Evolutionary conservation across 2,329 filamentous ascomycete species (phyloP).

Genomic region (Neonectria neomacrospora): DNA sequence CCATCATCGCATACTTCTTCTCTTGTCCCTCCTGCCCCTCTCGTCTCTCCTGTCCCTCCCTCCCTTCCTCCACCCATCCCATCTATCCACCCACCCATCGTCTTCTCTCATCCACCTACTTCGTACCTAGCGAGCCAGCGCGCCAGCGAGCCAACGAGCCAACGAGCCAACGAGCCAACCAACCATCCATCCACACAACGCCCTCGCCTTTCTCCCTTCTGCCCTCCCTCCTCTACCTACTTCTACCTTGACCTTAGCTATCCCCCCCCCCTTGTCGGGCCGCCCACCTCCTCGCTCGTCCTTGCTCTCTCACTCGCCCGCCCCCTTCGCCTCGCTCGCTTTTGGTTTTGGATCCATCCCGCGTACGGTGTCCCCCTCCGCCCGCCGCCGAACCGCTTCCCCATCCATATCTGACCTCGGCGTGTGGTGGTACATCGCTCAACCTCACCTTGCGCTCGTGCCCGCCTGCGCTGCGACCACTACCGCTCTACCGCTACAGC

Average conservation of each 20-base stretch:
- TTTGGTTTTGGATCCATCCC: slow-evolving; percentile 10
- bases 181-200: slow-evolving; percentile 15
- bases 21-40: slow-evolving; percentile 26
- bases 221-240: background rate
- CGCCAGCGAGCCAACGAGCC: slow-evolving; percentile 2
- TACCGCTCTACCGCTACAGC: background rate
- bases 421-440: slow-evolving; percentile 14
- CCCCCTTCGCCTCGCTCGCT: slow-evolving; percentile 15
- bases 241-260: slow-evolving; percentile 4
- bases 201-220: background rate
- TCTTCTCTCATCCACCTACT: slow-evolving; percentile 23
- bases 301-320: slow-evolving; percentile 9
- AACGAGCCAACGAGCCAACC: slow-evolving; percentile 10
- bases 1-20: slow-evolving; percentile 25
- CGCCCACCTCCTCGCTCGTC: slow-evolving; percentile 14
- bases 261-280: slow-evolving; percentile 13
- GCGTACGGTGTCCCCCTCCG: slow-evolving; percentile 8
- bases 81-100: slow-evolving; percentile 20
- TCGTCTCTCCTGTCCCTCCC: slow-evolving; percentile 8
- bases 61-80: slow-evolving; percentile 26
- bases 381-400: slow-evolving; percentile 6
- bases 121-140: slow-evolving; percentile 14
- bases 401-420: slow-evolving; percentile 14
- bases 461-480: slow-evolving; percentile 5
- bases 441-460: slow-evolving; percentile 15